Evolutionary conservation across 2,329 filamentous ascomycete species (phyloP).

Genomic region (Exophiala bonariae): DNA sequence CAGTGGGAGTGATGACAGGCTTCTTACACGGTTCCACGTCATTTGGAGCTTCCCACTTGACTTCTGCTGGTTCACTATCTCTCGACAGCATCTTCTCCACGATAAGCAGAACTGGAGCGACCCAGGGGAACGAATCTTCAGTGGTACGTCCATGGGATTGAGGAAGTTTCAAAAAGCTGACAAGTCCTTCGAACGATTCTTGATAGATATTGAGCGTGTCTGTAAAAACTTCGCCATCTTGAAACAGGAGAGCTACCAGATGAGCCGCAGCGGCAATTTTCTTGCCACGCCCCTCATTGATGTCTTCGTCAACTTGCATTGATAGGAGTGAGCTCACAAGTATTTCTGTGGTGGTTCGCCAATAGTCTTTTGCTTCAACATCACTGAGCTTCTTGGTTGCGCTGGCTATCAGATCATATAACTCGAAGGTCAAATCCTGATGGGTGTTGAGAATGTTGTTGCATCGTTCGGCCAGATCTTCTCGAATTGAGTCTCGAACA

Average conservation of each 20-base stretch:
- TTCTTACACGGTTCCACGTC: slow-evolving; percentile 53
- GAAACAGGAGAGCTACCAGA: slow-evolving; percentile 75
- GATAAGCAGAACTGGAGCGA: slow-evolving; percentile 85
- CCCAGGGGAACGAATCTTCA: slow-evolving; percentile 87
- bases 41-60: slow-evolving; percentile 64
- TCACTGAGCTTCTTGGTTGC: slow-evolving; percentile 65
- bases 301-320: slow-evolving; percentile 59
- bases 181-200: slow-evolving; percentile 72
- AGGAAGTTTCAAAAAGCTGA: slow-evolving; percentile 73
- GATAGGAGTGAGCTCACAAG: slow-evolving; percentile 80
- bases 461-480: slow-evolving; percentile 82
- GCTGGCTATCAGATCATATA: slow-evolving; percentile 80
- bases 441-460: slow-evolving; percentile 88
- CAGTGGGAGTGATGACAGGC: slow-evolving; percentile 56
- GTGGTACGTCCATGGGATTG: slow-evolving; percentile 56
- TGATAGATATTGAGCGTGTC: slow-evolving; percentile 70
- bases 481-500: slow-evolving; percentile 69
- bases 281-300: slow-evolving; percentile 56
- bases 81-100: slow-evolving; percentile 88
- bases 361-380: slow-evolving; percentile 55
- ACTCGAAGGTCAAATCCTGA: slow-evolving; percentile 83
- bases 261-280: slow-evolving; percentile 92
- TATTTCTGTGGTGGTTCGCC: slow-evolving; percentile 77
- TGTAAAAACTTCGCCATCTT: slow-evolving; percentile 77
- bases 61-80: slow-evolving; percentile 76